Conservation (phyloP, 2,329 filamentous ascomycete species). For the Fusarium tupiense region DNA sequence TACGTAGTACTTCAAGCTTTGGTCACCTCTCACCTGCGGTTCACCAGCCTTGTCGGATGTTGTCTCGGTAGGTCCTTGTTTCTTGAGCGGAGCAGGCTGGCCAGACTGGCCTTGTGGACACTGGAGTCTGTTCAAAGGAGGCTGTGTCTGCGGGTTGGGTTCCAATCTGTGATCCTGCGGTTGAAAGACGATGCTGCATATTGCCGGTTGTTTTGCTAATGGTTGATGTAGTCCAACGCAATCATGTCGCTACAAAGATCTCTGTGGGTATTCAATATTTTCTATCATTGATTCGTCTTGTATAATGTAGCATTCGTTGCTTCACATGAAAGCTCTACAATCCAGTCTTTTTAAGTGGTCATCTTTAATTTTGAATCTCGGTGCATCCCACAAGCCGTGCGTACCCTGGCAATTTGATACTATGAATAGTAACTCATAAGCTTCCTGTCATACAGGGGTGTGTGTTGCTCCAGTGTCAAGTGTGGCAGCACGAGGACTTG, state of each 20-base stretch:
- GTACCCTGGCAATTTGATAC: conserved; percentile 9
- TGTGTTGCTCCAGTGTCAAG: conserved; percentile 8
- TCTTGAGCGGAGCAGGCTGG: background rate
- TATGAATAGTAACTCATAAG: conserved; percentile 32
- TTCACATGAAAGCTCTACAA: background rate
- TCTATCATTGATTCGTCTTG: background rate
- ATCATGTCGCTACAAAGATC: background rate
- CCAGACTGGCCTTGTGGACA: background rate
- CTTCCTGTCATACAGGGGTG: conserved; percentile 28
- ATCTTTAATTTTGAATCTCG: background rate
- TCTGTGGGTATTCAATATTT: background rate
- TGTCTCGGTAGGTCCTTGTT: conserved; percentile 1
- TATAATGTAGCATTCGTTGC: background rate
- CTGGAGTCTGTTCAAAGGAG: conserved; percentile 2
- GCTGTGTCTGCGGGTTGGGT: conserved; percentile 19
- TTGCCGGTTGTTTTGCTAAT: background rate
- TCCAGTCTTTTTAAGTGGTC: background rate
- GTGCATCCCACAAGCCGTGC: conserved; percentile 2
- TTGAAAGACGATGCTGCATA: background rate
- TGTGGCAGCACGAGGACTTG: background rate
- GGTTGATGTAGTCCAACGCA: background rate
- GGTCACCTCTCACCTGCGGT: conserved; percentile 12
- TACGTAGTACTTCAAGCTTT: background rate
- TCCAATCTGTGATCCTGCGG: conserved; percentile 9
- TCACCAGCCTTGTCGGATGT: conserved; percentile 16